A percentile compares a stretch with the other conserved stretches of the same genome.
phyloP scores from a whole-genome alignment of 2,329 filamentous ascomycete genomes.

The Aspergillus fumigatus region DNA sequence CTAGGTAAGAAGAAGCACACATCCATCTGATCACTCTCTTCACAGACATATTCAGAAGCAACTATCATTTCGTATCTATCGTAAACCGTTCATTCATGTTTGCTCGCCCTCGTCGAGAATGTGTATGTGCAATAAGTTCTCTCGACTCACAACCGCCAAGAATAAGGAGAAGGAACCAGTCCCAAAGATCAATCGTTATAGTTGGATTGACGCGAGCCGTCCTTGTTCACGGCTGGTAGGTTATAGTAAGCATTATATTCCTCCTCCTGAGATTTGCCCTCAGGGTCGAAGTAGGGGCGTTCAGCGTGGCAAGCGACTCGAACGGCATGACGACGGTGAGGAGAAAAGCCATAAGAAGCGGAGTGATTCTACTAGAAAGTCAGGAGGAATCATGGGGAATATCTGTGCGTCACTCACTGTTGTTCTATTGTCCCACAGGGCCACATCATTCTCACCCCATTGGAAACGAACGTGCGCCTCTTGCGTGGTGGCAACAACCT shows the following conservation, averaged over 20 bases:
- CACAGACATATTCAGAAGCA: not conserved
- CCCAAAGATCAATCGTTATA: constrained; percentile 48
- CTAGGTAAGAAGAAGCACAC: not conserved
- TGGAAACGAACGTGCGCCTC: constrained; percentile 66
- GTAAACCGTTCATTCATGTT: not conserved
- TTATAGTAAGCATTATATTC: constrained; percentile 46
- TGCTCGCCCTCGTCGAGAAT: not conserved
- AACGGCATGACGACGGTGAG: constrained; percentile 53
- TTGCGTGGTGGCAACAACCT: constrained; percentile 54
- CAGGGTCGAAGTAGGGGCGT: constrained; percentile 41
- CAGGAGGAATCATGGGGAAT: not conserved
- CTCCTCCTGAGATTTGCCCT: constrained; percentile 52
- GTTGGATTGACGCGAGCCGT: constrained; percentile 52
- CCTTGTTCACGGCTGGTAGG: constrained; percentile 51
- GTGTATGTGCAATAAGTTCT: not conserved
- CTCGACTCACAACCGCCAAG: not conserved
- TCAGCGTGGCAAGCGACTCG: constrained; percentile 47
- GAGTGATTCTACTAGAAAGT: constrained; percentile 44
- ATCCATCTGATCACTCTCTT: not conserved
- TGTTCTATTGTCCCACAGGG: constrained; percentile 63
- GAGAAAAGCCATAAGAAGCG: constrained; percentile 54
- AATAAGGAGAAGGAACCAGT: not conserved
- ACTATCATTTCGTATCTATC: not conserved
- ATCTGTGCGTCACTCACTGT: constrained; percentile 36
- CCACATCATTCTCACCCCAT: constrained; percentile 62